phyloP scores from a whole-genome alignment of 495 filamentous ascomycete genomes.

The Astrothelium subdiscretum region DNA sequence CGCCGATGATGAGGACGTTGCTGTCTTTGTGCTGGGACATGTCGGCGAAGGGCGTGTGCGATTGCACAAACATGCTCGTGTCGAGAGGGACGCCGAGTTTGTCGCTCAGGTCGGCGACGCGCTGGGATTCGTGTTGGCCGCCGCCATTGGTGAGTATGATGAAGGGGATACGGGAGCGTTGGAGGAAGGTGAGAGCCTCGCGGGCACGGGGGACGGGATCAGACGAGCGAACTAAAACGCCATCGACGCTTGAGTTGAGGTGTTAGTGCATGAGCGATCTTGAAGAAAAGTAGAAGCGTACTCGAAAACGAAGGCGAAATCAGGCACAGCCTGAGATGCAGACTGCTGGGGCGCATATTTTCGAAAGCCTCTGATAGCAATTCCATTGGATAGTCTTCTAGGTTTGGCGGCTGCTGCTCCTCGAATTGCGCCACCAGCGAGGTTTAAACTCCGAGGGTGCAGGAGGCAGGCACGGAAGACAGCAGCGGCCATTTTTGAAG shows the following conservation, averaged over 20 bases:
- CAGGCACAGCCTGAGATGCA: slow-evolving; percentile 27
- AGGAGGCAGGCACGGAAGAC: not conserved
- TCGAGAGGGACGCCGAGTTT: slow-evolving; percentile 50
- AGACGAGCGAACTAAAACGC: slow-evolving; percentile 80
- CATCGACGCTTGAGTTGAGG: slow-evolving; percentile 60
- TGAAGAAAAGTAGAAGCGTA: slow-evolving; percentile 32
- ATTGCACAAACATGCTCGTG: slow-evolving; percentile 62
- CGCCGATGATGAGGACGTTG: slow-evolving; percentile 70
- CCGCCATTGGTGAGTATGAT: slow-evolving; percentile 86
- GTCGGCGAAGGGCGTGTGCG: slow-evolving; percentile 67
- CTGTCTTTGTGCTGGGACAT: slow-evolving; percentile 49
- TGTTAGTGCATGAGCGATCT: slow-evolving; percentile 6
- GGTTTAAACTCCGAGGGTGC: not conserved
- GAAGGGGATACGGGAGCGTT: slow-evolving; percentile 61
- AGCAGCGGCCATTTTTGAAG: not conserved
- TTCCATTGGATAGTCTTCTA: not conserved
- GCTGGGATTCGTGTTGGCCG: slow-evolving; percentile 61
- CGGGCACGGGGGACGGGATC: slow-evolving; percentile 70
- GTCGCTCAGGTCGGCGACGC: slow-evolving; percentile 56
- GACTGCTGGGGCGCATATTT: not conserved
- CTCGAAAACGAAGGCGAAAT: slow-evolving; percentile 81
- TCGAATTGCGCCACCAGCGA: not conserved
- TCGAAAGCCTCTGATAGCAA: not conserved
- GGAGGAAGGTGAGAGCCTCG: slow-evolving; percentile 60
- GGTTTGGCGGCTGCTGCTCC: not conserved